These are phyloP conservation scores for Cochliopodium minus DNA, from an alignment of 208 protist species.

Conservation along the genomic window DNA sequence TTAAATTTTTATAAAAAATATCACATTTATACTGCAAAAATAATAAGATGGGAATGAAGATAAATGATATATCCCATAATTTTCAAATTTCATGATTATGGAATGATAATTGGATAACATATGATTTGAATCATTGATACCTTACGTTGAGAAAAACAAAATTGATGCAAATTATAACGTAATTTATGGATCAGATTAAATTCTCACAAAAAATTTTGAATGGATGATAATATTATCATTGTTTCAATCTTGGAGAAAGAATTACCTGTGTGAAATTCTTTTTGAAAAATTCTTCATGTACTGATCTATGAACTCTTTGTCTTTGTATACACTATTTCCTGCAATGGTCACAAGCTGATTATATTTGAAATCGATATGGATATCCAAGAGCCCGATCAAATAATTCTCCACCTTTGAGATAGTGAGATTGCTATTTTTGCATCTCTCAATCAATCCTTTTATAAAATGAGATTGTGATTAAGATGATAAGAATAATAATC, in stretches of 20 bases:
- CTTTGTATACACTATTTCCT: conserved; percentile 31
- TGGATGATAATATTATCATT: neutral
- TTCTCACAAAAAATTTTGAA: neutral
- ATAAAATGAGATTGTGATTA: no score
- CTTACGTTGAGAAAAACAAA: neutral
- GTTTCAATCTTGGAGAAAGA: neutral
- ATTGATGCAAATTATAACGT: neutral
- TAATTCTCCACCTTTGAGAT: conserved; percentile 21
- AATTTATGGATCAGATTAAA: neutral
- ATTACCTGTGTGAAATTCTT: neutral
- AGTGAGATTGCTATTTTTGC: conserved; percentile 17
- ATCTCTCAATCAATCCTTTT: conserved; percentile 18
- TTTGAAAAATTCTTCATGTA: conserved; percentile 26
- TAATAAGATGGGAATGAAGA: no score
- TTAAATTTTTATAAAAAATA: no score
- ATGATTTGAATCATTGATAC: neutral
- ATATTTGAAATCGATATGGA: conserved; percentile 10
- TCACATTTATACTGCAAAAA: no score
- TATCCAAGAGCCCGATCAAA: conserved; percentile 25
- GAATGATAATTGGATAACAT: no score
- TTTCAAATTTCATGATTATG: no score
- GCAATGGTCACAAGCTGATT: conserved; percentile 13
- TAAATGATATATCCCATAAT: no score
- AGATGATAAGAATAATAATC: no score
- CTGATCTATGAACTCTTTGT: conserved; percentile 26